A percentile compares a stretch with the other conserved stretches of the same genome.
phyloP scores from a whole-genome alignment of 805 yeast genomes.

The Myxozyma mucilagina region DNA sequence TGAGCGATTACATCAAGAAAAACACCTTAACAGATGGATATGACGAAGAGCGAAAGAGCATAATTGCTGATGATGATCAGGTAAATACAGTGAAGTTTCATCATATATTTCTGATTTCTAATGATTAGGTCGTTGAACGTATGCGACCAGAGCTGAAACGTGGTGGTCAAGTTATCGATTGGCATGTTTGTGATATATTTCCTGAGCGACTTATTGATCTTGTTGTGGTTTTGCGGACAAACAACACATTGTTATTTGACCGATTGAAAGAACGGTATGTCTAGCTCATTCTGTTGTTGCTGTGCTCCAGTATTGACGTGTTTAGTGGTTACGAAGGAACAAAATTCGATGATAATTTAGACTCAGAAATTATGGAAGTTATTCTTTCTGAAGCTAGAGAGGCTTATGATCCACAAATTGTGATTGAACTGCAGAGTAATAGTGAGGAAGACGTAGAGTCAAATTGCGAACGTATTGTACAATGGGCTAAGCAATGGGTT shows the following conservation, averaged over 20 bases:
- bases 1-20: slow-evolving; percentile 80
- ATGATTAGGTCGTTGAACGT: slow-evolving; percentile 58
- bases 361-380: slow-evolving; percentile 96
- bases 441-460: slow-evolving; percentile 72
- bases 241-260: slow-evolving; percentile 69
- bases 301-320: neutral
- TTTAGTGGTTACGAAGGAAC: slow-evolving; percentile 64
- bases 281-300: neutral
- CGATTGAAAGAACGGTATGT: slow-evolving; percentile 61
- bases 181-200: slow-evolving; percentile 97
- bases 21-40: slow-evolving; percentile 76
- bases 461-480: slow-evolving; percentile 72
- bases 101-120: neutral
- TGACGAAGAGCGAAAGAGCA: slow-evolving; percentile 81
- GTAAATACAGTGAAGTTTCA: neutral
- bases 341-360: slow-evolving; percentile 87
- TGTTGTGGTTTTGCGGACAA: slow-evolving; percentile 83
- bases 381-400: slow-evolving; percentile 84
- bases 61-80: slow-evolving; percentile 90
- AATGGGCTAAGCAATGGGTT: slow-evolving; percentile 79
- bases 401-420: slow-evolving; percentile 73
- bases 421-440: slow-evolving; percentile 77
- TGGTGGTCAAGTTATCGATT: slow-evolving; percentile 91
- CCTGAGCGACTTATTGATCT: slow-evolving; percentile 91
- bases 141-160: slow-evolving; percentile 72